Conservation (phyloP, 305 asterid species). For the Fraxinus greggii region DNA sequence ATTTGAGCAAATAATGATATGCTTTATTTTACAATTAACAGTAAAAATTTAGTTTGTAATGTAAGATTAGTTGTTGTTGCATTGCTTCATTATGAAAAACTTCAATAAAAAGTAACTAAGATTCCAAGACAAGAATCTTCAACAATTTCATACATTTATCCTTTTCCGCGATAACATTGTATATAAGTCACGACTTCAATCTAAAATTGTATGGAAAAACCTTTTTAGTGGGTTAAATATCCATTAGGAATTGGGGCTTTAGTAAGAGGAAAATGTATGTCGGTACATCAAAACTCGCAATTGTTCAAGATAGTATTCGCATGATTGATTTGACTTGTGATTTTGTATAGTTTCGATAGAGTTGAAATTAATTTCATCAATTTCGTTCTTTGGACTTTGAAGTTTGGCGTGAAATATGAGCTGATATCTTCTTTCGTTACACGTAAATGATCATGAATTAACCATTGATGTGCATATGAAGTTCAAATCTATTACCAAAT, state of each 20-base stretch:
- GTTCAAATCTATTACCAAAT: neutral
- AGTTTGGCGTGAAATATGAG: too few relatives aligned
- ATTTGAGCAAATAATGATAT: constrained; percentile 15
- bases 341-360: too few relatives aligned
- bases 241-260: neutral
- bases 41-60: constrained; percentile 8
- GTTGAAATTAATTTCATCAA: neutral
- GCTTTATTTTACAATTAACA: neutral
- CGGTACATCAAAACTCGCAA: neutral
- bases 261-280: neutral
- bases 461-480: neutral
- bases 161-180: neutral
- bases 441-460: neutral
- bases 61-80: constrained; percentile 16
- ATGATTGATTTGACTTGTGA: too few relatives aligned
- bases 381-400: too few relatives aligned
- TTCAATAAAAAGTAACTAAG: neutral
- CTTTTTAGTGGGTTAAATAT: neutral
- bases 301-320: too few relatives aligned
- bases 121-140: neutral
- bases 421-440: neutral
- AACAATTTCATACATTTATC: neutral
- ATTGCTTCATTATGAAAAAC: constrained; percentile 4
- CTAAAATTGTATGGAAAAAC: neutral
- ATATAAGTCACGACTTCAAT: neutral